Conservation (phyloP, 2,329 filamentous ascomycete genomes). For the Xylariaceae sp. region DNA sequence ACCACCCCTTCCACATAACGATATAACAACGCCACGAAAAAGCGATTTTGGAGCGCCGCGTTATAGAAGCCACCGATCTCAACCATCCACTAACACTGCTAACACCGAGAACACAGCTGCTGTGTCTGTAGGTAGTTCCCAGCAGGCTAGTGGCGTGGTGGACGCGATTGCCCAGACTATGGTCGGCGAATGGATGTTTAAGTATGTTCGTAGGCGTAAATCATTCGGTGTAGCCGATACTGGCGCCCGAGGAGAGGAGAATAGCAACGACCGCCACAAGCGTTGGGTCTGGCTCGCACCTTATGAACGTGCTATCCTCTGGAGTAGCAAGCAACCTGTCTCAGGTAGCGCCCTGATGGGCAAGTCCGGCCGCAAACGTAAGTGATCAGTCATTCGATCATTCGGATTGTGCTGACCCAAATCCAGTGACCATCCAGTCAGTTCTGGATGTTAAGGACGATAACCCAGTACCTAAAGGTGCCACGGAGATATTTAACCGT, state of each 20-base stretch:
- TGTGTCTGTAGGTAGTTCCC: constrained; percentile 53
- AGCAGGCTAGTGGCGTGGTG: constrained; percentile 75
- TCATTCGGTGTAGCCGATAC: constrained; percentile 78
- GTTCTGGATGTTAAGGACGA: constrained; percentile 96
- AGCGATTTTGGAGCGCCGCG: constrained; percentile 37
- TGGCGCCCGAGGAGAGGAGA: constrained; percentile 63
- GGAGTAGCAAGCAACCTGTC: constrained; percentile 96
- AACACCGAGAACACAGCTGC: constrained; percentile 42
- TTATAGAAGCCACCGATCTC: constrained; percentile 49
- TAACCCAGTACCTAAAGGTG: constrained; percentile 74
- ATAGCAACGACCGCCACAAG: constrained; percentile 78
- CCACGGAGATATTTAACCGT: constrained; percentile 69
- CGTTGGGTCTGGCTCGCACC: constrained; percentile 98
- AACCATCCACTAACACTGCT: constrained; percentile 57
- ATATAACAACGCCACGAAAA: constrained; percentile 59
- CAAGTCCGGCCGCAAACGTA: constrained; percentile 91
- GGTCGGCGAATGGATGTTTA: constrained; percentile 97
- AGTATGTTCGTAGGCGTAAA: constrained; percentile 81
- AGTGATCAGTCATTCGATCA: constrained; percentile 40
- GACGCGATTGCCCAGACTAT: constrained; percentile 97
- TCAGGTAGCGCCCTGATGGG: constrained; percentile 84
- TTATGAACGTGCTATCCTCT: constrained; percentile 92
- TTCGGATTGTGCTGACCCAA: constrained; percentile 19
- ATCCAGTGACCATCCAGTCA: constrained; percentile 83
- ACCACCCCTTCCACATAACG: constrained; percentile 70